Base-by-base conservation (phyloP, 352 stramenopile species). In the Phytophthora capsici region DNA sequence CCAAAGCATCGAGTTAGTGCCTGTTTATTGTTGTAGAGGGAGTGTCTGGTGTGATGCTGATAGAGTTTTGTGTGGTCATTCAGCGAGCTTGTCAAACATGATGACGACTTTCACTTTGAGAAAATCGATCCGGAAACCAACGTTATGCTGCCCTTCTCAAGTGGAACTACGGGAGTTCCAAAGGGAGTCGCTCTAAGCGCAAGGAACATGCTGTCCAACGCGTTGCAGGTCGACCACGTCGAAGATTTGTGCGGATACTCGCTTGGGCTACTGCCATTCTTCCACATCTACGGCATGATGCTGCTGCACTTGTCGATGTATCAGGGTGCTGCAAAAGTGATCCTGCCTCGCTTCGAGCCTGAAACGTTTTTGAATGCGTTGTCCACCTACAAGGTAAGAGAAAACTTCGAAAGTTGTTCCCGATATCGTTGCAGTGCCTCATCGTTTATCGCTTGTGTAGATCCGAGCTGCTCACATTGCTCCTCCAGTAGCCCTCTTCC, bases 251-350 rank as follows among this genome's bases (percentile, higher is more conserved):
- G 68, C 26, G 56, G 63, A 26, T 71, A 80, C 38, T 80, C 77
- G 20, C 59, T 97, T 16, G 78, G 67, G 0, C 51, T 95, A 34
- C 75, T 99, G 30, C 95, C 96, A 16, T 98, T 98, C 56, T 98
- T 97, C 80, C 95, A 99, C 64, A 98, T 99, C 57, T 98, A 98
- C 71, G 93, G 90, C 52, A 79, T 91, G 22, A 84, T 90, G 45
- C 73, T 95, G 20, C 63, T 97, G 23, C 75, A 98, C 28, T 80
- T 95, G 56, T 80, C 78, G 17, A 75, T 94, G 26, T 92, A 88
- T 66, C 84, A 92, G 69, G 90, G 90, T 12, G 61, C 80, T 30
- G 83, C 84, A 6, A 77, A 96, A 10, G 86, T 98, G 16, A 91
- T 97, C 7, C 85, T 97, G 19, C 90, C 86, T 26, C 70, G 83